Percentiles rank a stretch among this genome's conserved stretches.
phyloP scores from a whole-genome alignment of 352 stramenopile species.

The Pythium angustatum region DNA sequence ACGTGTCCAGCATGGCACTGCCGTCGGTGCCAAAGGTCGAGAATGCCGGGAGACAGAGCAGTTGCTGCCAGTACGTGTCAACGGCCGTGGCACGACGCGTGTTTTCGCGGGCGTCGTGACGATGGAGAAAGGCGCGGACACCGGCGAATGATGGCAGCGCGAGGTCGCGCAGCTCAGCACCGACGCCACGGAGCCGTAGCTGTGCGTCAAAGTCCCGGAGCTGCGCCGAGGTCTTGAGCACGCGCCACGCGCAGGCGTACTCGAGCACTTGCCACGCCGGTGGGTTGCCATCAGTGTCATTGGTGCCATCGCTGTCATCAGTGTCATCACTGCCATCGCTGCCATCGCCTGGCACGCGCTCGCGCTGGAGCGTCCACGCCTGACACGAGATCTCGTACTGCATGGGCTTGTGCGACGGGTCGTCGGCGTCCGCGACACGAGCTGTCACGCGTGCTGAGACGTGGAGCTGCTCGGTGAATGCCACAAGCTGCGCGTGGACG shows the following conservation, averaged over 20 bases:
- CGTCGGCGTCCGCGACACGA: conserved; percentile 28
- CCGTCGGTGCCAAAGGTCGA: conserved; percentile 57
- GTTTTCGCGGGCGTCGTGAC: conserved; percentile 36
- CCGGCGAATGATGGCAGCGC: conserved; percentile 41
- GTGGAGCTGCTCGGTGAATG: conserved; percentile 56
- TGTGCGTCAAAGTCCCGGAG: conserved; percentile 55
- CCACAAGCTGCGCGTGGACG: conserved; percentile 42
- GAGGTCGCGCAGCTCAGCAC: conserved; percentile 48
- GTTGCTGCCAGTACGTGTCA: conserved; percentile 52
- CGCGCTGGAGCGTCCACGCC: conserved; percentile 63
- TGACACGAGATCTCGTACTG: conserved; percentile 55
- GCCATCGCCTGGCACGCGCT: conserved; percentile 37
- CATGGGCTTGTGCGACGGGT: conserved; percentile 27
- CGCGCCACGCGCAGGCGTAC: conserved; percentile 57
- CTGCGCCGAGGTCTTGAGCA: conserved; percentile 48
- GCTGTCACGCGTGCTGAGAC: conserved; percentile 43
- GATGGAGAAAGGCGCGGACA: conserved; percentile 33
- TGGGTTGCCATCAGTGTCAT: no score
- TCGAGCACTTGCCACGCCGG: conserved; percentile 60
- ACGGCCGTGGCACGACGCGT: conserved; percentile 40
- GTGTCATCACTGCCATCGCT: no score
- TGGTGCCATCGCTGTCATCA: no score
- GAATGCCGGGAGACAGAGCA: conserved; percentile 54
- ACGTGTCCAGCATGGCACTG: conserved; percentile 61
- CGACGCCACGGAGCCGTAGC: conserved; percentile 43